Percentiles rank a stretch among this genome's conserved stretches.
Conservation (phyloP, 768 basidiomycete species). For the Boletus fagicola region DNA sequence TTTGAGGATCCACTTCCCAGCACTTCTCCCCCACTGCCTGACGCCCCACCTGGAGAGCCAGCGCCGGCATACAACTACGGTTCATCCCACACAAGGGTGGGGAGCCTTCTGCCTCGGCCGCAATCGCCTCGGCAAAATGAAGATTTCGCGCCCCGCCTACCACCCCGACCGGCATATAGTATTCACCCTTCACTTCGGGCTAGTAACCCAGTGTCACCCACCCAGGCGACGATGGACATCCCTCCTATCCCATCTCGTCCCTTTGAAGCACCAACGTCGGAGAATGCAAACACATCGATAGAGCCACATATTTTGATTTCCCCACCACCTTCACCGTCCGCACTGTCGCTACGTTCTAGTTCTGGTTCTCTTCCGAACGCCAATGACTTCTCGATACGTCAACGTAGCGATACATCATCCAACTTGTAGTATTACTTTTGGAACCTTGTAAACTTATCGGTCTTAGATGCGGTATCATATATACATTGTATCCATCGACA, state of each 20-base stretch:
- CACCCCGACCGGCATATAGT: slow-evolving; percentile 64
- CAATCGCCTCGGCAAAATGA: slow-evolving; percentile 38
- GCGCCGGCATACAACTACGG: slow-evolving; percentile 60
- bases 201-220: slow-evolving; percentile 47
- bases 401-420: slow-evolving; percentile 14
- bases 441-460: slow-evolving; percentile 5
- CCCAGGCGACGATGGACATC: slow-evolving; percentile 36
- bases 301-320: slow-evolving; percentile 16
- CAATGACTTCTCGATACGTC: slow-evolving; percentile 8
- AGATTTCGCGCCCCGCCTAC: slow-evolving; percentile 74
- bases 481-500: slow-evolving; percentile 5
- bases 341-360: slow-evolving; percentile 13
- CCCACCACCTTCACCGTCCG: slow-evolving; percentile 20
- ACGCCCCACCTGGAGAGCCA: slow-evolving; percentile 66
- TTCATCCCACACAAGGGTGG: slow-evolving; percentile 66
- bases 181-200: slow-evolving; percentile 75
- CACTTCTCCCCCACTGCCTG: slow-evolving; percentile 68
- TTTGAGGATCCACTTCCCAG: slow-evolving; percentile 56
- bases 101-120: slow-evolving; percentile 40
- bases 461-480: neutral
- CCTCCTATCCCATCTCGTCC: slow-evolving; percentile 29
- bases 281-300: neutral
- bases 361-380: slow-evolving; percentile 12
- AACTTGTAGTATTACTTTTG: slow-evolving; percentile 10
- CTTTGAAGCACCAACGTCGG: slow-evolving; percentile 22